Evolutionary conservation across 306 rosid species (phyloP).

Genomic region (Lathyrus oleraceus): DNA sequence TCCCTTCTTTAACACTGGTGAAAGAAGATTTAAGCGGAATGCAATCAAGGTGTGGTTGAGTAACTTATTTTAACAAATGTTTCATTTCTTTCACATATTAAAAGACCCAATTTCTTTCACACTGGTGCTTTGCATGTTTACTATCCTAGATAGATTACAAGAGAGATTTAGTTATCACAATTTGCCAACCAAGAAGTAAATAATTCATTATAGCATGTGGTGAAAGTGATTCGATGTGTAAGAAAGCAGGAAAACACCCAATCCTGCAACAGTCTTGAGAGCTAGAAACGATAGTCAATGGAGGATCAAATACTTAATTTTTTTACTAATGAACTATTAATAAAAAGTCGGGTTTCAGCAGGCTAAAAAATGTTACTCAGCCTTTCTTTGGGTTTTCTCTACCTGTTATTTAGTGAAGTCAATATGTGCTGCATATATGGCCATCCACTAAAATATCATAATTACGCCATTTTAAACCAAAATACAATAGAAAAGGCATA

Average conservation of each 20-base stretch:
- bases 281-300: background rate
- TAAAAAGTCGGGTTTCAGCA: slow-evolving; percentile 10
- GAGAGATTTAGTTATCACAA: slow-evolving; percentile 6
- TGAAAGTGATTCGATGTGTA: background rate
- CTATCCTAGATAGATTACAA: slow-evolving; percentile 10
- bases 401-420: background rate
- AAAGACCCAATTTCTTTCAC: background rate
- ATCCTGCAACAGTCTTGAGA: background rate
- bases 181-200: slow-evolving; percentile 24
- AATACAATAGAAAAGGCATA: slow-evolving; percentile 40
- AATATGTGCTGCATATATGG: slow-evolving; percentile 6
- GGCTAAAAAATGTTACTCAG: slow-evolving; percentile 22
- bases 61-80: slow-evolving; percentile 4
- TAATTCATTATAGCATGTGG: background rate
- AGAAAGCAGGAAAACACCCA: slow-evolving; percentile 21
- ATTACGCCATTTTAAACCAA: slow-evolving; percentile 21
- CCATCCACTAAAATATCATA: slow-evolving; percentile 5
- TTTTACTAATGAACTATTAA: background rate
- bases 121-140: background rate
- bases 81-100: background rate
- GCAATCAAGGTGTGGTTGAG: background rate
- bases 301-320: slow-evolving; percentile 10
- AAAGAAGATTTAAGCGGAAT: background rate
- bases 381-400: slow-evolving; percentile 8
- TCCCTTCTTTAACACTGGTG: background rate